phyloP scores from a whole-genome alignment of 805 yeast genomes.

The Wickerhamomyces strasburgensis region DNA sequence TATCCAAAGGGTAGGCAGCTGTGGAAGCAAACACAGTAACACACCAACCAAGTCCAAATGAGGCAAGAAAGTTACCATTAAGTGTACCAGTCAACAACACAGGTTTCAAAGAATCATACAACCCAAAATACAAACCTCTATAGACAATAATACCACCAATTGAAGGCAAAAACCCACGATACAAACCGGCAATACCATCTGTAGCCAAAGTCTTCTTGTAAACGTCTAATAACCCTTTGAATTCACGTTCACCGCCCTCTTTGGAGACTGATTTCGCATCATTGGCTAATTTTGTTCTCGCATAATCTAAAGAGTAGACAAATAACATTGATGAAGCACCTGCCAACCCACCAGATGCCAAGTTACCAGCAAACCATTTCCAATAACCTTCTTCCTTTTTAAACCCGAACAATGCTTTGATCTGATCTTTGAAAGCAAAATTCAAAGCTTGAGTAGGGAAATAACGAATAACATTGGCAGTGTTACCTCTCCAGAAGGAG shows the following conservation, averaged over 20 bases:
- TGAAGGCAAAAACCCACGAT: constrained; percentile 97
- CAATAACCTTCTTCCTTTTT: constrained; percentile 87
- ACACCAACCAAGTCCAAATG: constrained; percentile 92
- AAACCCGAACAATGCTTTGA: constrained; percentile 89
- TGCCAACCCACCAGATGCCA: constrained; percentile 95
- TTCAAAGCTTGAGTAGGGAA: constrained; percentile 97
- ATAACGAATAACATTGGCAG: constrained; percentile 94
- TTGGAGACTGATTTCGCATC: constrained; percentile 79
- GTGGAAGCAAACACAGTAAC: constrained; percentile 96
- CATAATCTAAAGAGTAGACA: constrained; percentile 92
- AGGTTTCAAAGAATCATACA: constrained; percentile 90
- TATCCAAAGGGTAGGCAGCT: constrained; percentile 95
- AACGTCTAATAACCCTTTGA: constrained; percentile 90
- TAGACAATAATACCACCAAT: constrained; percentile 91
- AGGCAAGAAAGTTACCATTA: constrained; percentile 86
- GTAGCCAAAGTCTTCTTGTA: constrained; percentile 88
- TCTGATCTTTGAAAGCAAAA: constrained; percentile 95
- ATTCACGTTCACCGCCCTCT: constrained; percentile 80
- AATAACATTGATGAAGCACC: constrained; percentile 88
- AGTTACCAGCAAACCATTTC: constrained; percentile 90
- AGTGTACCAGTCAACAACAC: constrained; percentile 84
- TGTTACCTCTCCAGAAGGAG: constrained; percentile 97
- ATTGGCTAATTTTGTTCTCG: constrained; percentile 95
- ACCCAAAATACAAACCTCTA: constrained; percentile 97
- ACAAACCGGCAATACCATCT: constrained; percentile 94